Percentiles rank a stretch among this genome's conserved stretches.
Conservation (phyloP, 805 yeast genomes). For the Lipomyces chichibuensis region DNA sequence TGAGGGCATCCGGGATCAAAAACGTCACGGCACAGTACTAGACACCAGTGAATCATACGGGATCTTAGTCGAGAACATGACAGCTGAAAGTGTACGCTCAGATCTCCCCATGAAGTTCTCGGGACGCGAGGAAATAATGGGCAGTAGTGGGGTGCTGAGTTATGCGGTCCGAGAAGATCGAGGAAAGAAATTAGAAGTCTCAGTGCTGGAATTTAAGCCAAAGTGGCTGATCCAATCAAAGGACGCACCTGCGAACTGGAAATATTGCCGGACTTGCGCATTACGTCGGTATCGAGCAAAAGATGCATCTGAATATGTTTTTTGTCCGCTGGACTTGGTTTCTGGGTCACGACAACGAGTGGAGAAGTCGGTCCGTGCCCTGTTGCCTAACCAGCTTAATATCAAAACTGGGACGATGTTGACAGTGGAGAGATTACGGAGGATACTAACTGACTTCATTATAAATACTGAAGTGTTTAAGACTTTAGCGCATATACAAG, state of each 20-base stretch:
- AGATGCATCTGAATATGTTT: slow-evolving; percentile 43
- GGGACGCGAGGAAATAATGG: slow-evolving; percentile 11
- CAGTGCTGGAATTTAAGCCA: slow-evolving; percentile 57
- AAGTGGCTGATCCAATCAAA: slow-evolving; percentile 60
- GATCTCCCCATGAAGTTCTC: slow-evolving; percentile 5
- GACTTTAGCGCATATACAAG: slow-evolving; percentile 38
- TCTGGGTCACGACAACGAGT: slow-evolving; percentile 43
- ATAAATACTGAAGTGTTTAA: slow-evolving; percentile 31
- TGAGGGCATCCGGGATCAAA: slow-evolving; percentile 12
- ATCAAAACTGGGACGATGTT: not conserved
- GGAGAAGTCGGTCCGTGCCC: slow-evolving; percentile 43
- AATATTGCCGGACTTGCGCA: slow-evolving; percentile 63
- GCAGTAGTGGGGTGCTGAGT: slow-evolving; percentile 14
- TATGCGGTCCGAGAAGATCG: slow-evolving; percentile 1
- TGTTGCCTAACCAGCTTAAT: slow-evolving; percentile 25
- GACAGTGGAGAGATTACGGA: slow-evolving; percentile 29
- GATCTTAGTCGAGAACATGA: slow-evolving; percentile 29
- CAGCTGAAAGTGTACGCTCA: slow-evolving; percentile 2
- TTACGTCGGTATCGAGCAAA: slow-evolving; percentile 44
- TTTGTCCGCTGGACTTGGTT: slow-evolving; percentile 55
- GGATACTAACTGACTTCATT: slow-evolving; percentile 32
- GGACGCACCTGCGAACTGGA: slow-evolving; percentile 44
- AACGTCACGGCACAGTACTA: slow-evolving; percentile 27
- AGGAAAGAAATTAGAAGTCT: slow-evolving; percentile 6
- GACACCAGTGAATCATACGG: slow-evolving; percentile 24